Conservation (phyloP, 257 asterid species). For the Primulina huaijiensis region DNA sequence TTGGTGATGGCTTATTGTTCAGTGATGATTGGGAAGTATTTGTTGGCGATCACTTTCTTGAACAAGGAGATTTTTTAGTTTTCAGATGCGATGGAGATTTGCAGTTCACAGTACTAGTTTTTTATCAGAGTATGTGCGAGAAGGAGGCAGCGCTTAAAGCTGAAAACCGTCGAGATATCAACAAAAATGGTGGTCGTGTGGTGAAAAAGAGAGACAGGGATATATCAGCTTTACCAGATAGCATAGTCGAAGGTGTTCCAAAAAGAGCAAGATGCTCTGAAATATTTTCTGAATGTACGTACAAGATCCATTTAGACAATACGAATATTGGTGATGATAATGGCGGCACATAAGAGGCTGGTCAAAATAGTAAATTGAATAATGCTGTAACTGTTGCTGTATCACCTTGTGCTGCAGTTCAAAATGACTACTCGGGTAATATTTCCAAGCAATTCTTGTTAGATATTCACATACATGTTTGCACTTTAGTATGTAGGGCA, state of each 20-base stretch:
- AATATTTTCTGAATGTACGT: conserved; percentile 32
- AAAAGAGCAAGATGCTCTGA: conserved; percentile 58
- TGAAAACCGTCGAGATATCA: conserved; percentile 53
- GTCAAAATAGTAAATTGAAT: conserved; percentile 29
- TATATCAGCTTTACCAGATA: conserved; percentile 38
- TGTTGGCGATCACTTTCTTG: conserved; percentile 53
- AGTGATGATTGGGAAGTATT: conserved; percentile 48
- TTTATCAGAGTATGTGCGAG: conserved; percentile 73
- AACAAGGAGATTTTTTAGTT: conserved; percentile 49
- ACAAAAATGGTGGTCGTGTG: conserved; percentile 30
- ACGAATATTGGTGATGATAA: conserved; percentile 27
- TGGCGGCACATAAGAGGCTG: conserved; percentile 36
- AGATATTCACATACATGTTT: background rate
- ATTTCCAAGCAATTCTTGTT: background rate
- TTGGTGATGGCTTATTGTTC: conserved; percentile 36
- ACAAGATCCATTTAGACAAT: conserved; percentile 28
- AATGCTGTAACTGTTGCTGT: conserved; percentile 55
- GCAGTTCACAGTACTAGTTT: conserved; percentile 65
- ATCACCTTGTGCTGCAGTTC: conserved; percentile 40
- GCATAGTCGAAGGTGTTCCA: conserved; percentile 54
- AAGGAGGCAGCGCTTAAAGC: conserved; percentile 62
- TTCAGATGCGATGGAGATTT: conserved; percentile 71
- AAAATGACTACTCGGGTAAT: conserved; percentile 47
- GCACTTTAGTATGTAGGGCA: background rate
- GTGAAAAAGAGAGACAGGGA: conserved; percentile 62